phyloP scores from a whole-genome alignment of 768 basidiomycete genomes.

The Pleurotus giganteus region DNA sequence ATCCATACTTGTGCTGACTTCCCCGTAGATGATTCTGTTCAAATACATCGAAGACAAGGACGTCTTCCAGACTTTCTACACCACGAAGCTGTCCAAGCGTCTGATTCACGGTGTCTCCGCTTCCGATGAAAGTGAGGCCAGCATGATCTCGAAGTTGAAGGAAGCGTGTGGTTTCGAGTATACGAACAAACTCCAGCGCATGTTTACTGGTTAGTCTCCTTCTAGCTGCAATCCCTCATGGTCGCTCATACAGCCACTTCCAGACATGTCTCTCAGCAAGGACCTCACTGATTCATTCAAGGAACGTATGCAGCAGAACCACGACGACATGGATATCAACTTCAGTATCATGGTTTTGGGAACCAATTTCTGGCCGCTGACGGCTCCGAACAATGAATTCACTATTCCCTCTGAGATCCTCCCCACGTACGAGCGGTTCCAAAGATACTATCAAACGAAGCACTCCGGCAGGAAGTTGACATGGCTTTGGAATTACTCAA shows the following conservation, averaged over 20 bases:
- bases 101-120: constrained; percentile 89
- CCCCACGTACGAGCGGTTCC: constrained; percentile 87
- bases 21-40: constrained; percentile 89
- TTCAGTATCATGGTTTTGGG: constrained; percentile 94
- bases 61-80: constrained; percentile 98
- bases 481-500: constrained; percentile 98
- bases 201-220: constrained; percentile 63
- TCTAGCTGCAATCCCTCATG: neutral
- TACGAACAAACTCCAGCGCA: constrained; percentile 91
- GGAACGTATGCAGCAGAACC: constrained; percentile 84
- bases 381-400: constrained; percentile 80
- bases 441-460: constrained; percentile 89
- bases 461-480: constrained; percentile 94
- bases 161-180: constrained; percentile 97
- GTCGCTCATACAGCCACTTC: neutral
- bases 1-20: constrained; percentile 19
- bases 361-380: constrained; percentile 94
- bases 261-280: constrained; percentile 94
- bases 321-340: constrained; percentile 84
- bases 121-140: constrained; percentile 94
- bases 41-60: constrained; percentile 99
- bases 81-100: constrained; percentile 89
- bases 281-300: constrained; percentile 96
- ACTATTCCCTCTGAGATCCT: constrained; percentile 86
- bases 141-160: constrained; percentile 98